These are phyloP conservation scores for Isatis lusitanica DNA, from an alignment of 441 rosid species.

Conservation along the genomic window DNA sequence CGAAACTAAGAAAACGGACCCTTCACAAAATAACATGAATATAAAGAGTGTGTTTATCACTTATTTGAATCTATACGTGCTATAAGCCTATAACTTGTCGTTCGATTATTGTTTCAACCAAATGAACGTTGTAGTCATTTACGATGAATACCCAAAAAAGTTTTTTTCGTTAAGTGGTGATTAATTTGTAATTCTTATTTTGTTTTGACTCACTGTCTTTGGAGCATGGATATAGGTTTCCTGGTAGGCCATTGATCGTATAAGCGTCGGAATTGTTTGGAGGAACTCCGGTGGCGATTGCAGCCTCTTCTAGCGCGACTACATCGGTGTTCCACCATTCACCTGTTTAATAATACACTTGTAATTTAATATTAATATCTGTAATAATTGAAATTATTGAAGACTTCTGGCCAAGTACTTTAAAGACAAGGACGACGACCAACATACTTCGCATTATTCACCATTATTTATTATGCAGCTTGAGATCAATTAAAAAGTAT, in stretches of 20 bases:
- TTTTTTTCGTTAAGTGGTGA: not conserved
- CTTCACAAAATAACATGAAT: too few species aligned
- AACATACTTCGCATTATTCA: slow-evolving; percentile 14
- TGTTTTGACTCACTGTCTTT: slow-evolving; percentile 44
- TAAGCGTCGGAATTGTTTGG: slow-evolving; percentile 73
- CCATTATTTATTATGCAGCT: not conserved
- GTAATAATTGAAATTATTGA: not conserved
- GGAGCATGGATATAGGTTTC: slow-evolving; percentile 86
- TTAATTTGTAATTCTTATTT: not conserved
- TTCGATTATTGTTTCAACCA: not conserved
- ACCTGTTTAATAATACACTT: slow-evolving; percentile 44
- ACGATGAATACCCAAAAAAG: not conserved
- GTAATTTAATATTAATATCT: not conserved
- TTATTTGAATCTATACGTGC: too few species aligned
- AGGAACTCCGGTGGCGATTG: slow-evolving; percentile 49
- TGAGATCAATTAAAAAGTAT: not conserved
- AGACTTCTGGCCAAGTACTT: not conserved
- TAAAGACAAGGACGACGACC: not conserved
- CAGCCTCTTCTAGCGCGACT: slow-evolving; percentile 52
- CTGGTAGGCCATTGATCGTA: slow-evolving; percentile 84
- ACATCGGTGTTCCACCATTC: slow-evolving; percentile 92
- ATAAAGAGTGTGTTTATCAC: too few species aligned
- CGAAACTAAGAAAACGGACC: too few species aligned
- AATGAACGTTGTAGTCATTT: not conserved
- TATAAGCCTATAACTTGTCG: not conserved